phyloP scores from a whole-genome alignment of 2,329 filamentous ascomycete species.

The Neospermospora avenae region DNA sequence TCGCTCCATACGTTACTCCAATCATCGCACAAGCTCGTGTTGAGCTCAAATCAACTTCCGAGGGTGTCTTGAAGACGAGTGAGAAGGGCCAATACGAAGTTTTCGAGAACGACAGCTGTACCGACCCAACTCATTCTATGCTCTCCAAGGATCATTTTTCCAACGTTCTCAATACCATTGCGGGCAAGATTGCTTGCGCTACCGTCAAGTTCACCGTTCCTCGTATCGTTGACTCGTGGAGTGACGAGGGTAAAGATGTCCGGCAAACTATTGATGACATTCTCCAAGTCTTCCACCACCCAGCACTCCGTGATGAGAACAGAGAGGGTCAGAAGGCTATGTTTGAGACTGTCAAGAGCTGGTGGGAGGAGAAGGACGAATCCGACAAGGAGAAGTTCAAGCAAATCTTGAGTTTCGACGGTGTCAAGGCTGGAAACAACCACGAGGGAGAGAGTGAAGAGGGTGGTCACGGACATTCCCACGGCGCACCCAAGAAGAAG shows the following conservation, averaged over 20 bases:
- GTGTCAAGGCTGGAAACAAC: constrained; percentile 47
- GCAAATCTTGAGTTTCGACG: constrained; percentile 69
- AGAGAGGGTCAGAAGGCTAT: constrained; percentile 68
- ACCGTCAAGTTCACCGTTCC: constrained; percentile 80
- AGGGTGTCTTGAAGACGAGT: constrained; percentile 15
- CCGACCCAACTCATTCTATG: constrained; percentile 89
- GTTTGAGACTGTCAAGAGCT: constrained; percentile 73
- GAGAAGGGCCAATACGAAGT: constrained; percentile 14
- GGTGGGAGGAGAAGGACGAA: constrained; percentile 70
- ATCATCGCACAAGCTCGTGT: constrained; percentile 14
- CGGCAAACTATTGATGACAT: constrained; percentile 68
- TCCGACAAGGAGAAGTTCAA: constrained; percentile 63
- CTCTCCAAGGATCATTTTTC: constrained; percentile 87
- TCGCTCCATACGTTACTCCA: constrained; percentile 13
- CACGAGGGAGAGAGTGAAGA: constrained; percentile 12
- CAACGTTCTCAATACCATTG: constrained; percentile 71
- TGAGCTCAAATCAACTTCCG: constrained; percentile 11
- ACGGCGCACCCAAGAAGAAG: constrained; percentile 9
- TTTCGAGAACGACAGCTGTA: constrained; percentile 11
- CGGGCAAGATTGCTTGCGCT: constrained; percentile 72
- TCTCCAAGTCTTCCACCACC: constrained; percentile 80
- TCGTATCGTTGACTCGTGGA: constrained; percentile 81
- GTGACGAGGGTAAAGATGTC: constrained; percentile 67
- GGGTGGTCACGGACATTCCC: constrained; percentile 12
- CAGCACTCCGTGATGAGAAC: constrained; percentile 67